Base-by-base conservation (phyloP, 306 rosid species). In the Corylus americana region DNA sequence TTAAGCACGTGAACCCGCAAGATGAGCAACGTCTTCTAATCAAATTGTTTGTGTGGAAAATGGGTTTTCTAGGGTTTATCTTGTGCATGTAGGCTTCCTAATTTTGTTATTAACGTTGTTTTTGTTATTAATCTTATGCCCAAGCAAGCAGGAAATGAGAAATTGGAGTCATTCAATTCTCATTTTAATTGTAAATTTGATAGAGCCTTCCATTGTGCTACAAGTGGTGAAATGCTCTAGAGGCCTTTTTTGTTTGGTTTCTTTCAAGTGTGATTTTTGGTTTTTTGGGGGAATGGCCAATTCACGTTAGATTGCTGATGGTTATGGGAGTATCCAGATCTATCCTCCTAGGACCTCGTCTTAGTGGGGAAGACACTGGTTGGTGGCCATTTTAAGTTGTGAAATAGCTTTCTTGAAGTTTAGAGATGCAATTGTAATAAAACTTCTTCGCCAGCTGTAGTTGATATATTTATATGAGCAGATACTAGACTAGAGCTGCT, bases 31-130 rank as follows among this genome's bases (percentile, higher is more conserved):
- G 68, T 70, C 70, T 70, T 71, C 25, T 71, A 55, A 17, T 16
- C 29, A 20, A 70, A 50, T 17, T 73, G 12, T 54, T 10, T 16
- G 12, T 3, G 27, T 25, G 44, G 27, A 18, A 20, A 44, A 57
- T 39, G 71, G 35, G 73, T 57, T 79, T 70, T 79, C 62, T 80
- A 55, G 74, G 80, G 66, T 81, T 66, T 67, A 1, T 22, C 25
- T 5, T 42, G 35, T 47, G 29, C 0, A 42, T 9, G 5, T 48
- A n/a, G 42, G 22, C 7, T 20, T 48, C 31, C n/a, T 2, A 0
- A 11, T 70, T 10, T 70, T 70, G 11, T 49, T 45, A 12, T 70
- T 48, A 17, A 11, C 7, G 55, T 22, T 12, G 55, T 47, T 47
- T 10, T 70, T 22, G 74, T 17, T 37, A 16, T 66, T 29, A 16